Evolutionary conservation across 2,329 filamentous ascomycete genomes (phyloP).

Genomic region (Diaporthe destruens): DNA sequence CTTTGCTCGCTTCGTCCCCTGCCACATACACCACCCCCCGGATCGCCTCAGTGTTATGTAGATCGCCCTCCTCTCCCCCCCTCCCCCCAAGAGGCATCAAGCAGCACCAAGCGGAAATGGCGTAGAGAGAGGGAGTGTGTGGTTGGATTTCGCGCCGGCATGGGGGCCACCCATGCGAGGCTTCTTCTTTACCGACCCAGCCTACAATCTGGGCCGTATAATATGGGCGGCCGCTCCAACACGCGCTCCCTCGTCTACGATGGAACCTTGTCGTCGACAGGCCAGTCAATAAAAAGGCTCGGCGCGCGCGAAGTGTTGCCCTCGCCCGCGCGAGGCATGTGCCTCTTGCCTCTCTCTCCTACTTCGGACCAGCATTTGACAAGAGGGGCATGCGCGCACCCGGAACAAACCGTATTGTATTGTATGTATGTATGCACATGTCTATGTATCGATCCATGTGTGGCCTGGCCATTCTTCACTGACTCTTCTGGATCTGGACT

Average conservation of each 20-base stretch:
- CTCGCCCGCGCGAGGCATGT: background rate
- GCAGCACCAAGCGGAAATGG: background rate
- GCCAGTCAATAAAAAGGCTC: background rate
- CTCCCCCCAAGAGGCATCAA: background rate
- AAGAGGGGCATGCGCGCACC: background rate
- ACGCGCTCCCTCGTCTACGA: background rate
- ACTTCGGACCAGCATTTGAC: background rate
- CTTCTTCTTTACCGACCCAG: background rate
- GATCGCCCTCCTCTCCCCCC: background rate
- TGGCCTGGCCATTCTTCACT: background rate
- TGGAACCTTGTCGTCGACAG: slow-evolving; percentile 9
- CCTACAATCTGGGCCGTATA: background rate
- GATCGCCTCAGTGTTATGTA: slow-evolving; percentile 1
- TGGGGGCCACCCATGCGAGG: background rate
- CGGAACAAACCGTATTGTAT: background rate
- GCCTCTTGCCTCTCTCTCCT: background rate
- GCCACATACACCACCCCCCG: background rate
- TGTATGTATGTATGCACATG: background rate
- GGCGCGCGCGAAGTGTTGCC: slow-evolving; percentile 29
- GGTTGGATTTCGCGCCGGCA: background rate
- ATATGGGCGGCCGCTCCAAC: background rate
- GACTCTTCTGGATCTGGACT: background rate
- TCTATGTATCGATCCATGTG: background rate
- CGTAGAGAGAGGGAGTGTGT: no score
- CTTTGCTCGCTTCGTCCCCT: no score